phyloP scores from a whole-genome alignment of 768 basidiomycete genomes.

The Phlebiopsis gigantea region DNA sequence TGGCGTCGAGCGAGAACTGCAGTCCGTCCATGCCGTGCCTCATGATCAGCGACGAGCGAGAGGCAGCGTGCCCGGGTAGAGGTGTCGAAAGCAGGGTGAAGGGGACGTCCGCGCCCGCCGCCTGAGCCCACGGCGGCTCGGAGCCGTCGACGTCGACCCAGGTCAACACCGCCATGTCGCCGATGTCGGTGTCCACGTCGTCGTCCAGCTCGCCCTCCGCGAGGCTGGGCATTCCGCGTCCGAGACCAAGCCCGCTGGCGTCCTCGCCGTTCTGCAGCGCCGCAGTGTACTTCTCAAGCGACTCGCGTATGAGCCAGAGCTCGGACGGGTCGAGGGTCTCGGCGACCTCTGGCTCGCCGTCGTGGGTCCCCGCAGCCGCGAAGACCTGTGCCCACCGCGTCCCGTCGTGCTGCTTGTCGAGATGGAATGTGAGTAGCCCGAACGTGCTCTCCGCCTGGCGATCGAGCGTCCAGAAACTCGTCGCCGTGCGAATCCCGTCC shows the following conservation, averaged over 20 bases:
- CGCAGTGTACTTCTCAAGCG: conserved; percentile 82
- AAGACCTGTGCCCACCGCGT: conserved; percentile 84
- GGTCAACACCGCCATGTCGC: conserved; percentile 56
- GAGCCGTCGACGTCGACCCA: conserved; percentile 57
- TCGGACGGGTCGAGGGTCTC: conserved; percentile 89
- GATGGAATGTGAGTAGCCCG: conserved; percentile 73
- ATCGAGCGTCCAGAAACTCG: conserved; percentile 95
- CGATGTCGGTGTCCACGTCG: conserved; percentile 75
- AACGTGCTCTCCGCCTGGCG: conserved; percentile 61
- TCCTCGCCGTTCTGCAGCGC: conserved; percentile 55
- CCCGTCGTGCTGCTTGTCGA: conserved; percentile 81
- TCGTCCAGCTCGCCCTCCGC: conserved; percentile 89
- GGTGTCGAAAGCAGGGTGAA: conserved; percentile 63
- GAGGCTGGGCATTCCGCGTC: conserved; percentile 71
- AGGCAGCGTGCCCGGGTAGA: conserved; percentile 46
- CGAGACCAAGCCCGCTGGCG: conserved; percentile 56
- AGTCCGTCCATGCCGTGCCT: conserved; percentile 75
- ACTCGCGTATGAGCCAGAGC: conserved; percentile 70
- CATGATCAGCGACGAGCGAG: conserved; percentile 46
- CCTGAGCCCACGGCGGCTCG: conserved; percentile 36
- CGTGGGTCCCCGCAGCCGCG: conserved; percentile 40
- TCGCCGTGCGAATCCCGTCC: conserved; percentile 70
- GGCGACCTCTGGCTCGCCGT: conserved; percentile 69
- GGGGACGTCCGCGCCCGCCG: conserved; percentile 29
- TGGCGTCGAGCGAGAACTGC: conserved; percentile 44